Conservation (phyloP, 2,329 filamentous ascomycete species). For the Colletotrichum chlorophyti region DNA sequence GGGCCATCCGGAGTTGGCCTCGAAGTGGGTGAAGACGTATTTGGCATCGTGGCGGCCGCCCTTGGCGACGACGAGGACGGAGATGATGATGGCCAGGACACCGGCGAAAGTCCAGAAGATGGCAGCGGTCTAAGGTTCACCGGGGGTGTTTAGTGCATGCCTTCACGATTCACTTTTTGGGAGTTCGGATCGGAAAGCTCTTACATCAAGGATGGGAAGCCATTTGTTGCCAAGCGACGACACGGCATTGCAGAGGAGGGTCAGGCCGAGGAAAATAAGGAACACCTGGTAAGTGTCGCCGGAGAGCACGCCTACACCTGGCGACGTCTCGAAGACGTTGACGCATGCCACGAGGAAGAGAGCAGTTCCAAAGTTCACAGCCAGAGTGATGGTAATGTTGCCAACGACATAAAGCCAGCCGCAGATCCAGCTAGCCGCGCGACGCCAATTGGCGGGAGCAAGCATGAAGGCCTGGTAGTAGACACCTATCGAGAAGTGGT, state of each 20-base stretch:
- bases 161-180: neutral
- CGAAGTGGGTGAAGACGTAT: conserved; percentile 74
- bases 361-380: conserved; percentile 82
- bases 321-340: conserved; percentile 58
- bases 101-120: conserved; percentile 79
- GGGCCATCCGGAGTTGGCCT: conserved; percentile 72
- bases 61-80: conserved; percentile 70
- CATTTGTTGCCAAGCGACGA: conserved; percentile 72
- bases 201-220: conserved; percentile 73
- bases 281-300: conserved; percentile 70
- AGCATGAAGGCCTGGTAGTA: conserved; percentile 85
- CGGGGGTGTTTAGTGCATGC: conserved; percentile 1
- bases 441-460: conserved; percentile 64
- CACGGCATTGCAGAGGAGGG: conserved; percentile 68
- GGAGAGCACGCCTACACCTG: conserved; percentile 51
- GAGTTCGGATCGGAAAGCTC: too few relatives aligned
- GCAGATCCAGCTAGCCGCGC: conserved; percentile 72
- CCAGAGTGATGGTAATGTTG: conserved; percentile 82
- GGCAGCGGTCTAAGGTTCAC: conserved; percentile 65
- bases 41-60: conserved; percentile 67
- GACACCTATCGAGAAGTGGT: conserved; percentile 49
- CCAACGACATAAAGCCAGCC: conserved; percentile 81
- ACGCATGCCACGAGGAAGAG: conserved; percentile 65
- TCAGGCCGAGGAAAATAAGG: conserved; percentile 74
- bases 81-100: conserved; percentile 69